Conservation (phyloP, 495 filamentous ascomycete genomes). For the Parathielavia appendiculata region DNA sequence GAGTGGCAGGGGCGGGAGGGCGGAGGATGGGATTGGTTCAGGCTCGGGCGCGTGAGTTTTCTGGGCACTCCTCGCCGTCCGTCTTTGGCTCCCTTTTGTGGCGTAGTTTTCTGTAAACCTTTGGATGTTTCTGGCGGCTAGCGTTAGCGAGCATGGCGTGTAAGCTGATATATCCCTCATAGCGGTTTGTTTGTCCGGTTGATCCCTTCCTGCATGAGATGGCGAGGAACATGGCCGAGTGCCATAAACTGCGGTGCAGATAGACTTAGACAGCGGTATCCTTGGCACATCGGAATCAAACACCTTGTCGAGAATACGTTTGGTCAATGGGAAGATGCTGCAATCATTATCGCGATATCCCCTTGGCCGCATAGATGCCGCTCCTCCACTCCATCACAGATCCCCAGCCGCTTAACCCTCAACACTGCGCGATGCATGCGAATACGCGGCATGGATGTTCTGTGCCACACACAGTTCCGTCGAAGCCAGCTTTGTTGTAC, state of each 20-base stretch:
- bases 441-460: background rate
- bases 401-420: background rate
- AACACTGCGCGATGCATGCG: background rate
- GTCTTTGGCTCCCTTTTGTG: background rate
- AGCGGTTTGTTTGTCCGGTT: background rate
- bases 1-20: background rate
- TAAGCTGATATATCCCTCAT: slow-evolving; percentile 8
- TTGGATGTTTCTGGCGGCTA: slow-evolving; percentile 5
- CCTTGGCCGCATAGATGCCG: background rate
- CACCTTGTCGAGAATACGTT: background rate
- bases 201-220: background rate
- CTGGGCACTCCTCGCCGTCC: background rate
- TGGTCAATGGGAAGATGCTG: background rate
- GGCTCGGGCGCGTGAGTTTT: background rate
- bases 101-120: background rate
- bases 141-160: slow-evolving; percentile 6
- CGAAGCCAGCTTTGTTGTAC: slow-evolving; percentile 3
- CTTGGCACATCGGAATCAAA: background rate
- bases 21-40: background rate
- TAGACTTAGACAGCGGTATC: background rate
- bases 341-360: background rate
- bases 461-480: background rate
- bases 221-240: too few relatives aligned
- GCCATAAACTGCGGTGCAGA: background rate
- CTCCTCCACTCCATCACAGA: background rate